phyloP scores from a whole-genome alignment of 2,329 filamentous ascomycete genomes.

The Fusarium sp. region DNA sequence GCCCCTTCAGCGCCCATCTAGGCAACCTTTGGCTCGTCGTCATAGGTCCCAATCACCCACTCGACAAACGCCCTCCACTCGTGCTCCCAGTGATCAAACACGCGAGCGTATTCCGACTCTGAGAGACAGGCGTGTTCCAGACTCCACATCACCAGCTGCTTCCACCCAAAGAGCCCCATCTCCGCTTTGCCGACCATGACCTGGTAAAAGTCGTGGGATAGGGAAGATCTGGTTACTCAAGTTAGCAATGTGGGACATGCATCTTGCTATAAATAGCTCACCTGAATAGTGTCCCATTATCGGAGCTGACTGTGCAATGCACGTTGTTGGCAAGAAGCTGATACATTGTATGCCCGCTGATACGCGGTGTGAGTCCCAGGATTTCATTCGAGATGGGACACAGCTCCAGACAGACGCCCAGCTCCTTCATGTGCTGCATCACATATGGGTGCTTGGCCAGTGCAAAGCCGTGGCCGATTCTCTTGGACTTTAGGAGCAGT shows the following conservation, averaged over 20 bases:
- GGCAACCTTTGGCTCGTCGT: constrained; percentile 14
- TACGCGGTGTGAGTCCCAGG: constrained; percentile 71
- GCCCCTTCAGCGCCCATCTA: not conserved
- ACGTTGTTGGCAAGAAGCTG: constrained; percentile 75
- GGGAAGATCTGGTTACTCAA: constrained; percentile 62
- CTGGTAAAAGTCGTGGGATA: constrained; percentile 82
- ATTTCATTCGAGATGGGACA: constrained; percentile 83
- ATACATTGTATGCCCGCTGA: constrained; percentile 73
- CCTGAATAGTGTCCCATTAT: constrained; percentile 79
- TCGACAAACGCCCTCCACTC: constrained; percentile 68
- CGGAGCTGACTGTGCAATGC: constrained; percentile 77
- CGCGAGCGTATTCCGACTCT: constrained; percentile 50
- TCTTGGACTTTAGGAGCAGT: constrained; percentile 69
- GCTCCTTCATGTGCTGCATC: constrained; percentile 70
- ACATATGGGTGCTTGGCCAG: constrained; percentile 72
- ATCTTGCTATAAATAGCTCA: constrained; percentile 47
- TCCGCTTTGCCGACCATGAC: constrained; percentile 73
- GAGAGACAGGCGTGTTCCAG: constrained; percentile 67
- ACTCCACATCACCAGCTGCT: constrained; percentile 72
- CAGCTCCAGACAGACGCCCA: constrained; percentile 75
- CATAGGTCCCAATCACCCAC: constrained; percentile 58
- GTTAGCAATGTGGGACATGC: not conserved
- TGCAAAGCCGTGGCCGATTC: constrained; percentile 79
- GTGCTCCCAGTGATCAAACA: constrained; percentile 57
- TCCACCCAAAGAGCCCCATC: constrained; percentile 76